Percentiles rank a stretch among this genome's conserved stretches.
These are phyloP conservation scores for Sherardia arvensis DNA, from an alignment of 257 asterid genomes.

Conservation along the genomic window DNA sequence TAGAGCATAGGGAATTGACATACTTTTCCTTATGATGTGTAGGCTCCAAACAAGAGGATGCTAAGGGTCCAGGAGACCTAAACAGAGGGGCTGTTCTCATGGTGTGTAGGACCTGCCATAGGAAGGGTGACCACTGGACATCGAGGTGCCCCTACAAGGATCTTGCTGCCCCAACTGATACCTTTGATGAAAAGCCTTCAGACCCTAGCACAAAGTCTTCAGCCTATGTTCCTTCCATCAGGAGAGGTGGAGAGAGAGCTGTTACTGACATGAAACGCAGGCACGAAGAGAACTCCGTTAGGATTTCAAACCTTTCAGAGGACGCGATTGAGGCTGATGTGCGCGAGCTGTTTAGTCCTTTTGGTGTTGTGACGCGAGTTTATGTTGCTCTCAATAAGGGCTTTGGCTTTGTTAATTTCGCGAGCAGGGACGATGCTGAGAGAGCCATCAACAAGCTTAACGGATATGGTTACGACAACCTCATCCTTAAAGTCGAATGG, in stretches of 20 bases:
- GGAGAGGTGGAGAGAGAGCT: slow-evolving; percentile 58
- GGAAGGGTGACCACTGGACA: slow-evolving; percentile 98
- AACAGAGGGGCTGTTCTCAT: slow-evolving; percentile 77
- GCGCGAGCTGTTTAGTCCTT: slow-evolving; percentile 79
- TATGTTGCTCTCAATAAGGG: slow-evolving; percentile 91
- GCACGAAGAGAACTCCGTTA: slow-evolving; percentile 81
- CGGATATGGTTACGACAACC: slow-evolving; percentile 89
- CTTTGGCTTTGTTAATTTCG: slow-evolving; percentile 86
- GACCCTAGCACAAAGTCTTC: slow-evolving; percentile 47
- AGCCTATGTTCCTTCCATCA: slow-evolving; percentile 59
- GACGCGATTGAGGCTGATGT: slow-evolving; percentile 89
- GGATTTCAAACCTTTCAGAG: slow-evolving; percentile 87
- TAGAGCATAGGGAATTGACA: background rate
- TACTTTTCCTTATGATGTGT: background rate
- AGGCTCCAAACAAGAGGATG: slow-evolving; percentile 74
- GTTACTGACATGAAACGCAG: slow-evolving; percentile 72
- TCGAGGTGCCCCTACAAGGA: slow-evolving; percentile 95
- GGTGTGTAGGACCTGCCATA: slow-evolving; percentile 85
- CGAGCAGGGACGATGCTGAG: slow-evolving; percentile 77
- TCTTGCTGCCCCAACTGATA: slow-evolving; percentile 55
- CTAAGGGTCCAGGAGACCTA: slow-evolving; percentile 50
- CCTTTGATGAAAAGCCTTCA: slow-evolving; percentile 49
- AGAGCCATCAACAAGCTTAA: slow-evolving; percentile 84
- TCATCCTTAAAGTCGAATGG: slow-evolving; percentile 94
- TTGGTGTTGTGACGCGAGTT: slow-evolving; percentile 68